phyloP scores from a whole-genome alignment of 768 basidiomycete species.

The Chalciporus pseudorubinellus region DNA sequence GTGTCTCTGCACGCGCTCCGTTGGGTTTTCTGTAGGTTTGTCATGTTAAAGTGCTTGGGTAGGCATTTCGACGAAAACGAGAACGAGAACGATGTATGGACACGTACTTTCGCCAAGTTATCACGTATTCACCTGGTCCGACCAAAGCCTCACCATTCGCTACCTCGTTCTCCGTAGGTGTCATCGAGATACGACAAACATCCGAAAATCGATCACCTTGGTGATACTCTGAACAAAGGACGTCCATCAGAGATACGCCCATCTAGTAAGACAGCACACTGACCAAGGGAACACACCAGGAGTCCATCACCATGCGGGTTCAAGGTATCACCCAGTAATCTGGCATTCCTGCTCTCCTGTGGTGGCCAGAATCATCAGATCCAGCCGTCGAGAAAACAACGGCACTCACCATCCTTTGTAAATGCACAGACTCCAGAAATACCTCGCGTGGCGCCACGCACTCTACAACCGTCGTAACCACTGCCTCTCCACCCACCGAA shows the following conservation, averaged over 20 bases:
- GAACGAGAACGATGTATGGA: not conserved
- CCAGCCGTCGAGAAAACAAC: not conserved
- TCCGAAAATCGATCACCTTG: conserved; percentile 65
- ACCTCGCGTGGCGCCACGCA: conserved; percentile 58
- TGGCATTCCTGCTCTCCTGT: conserved; percentile 45
- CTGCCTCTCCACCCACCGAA: conserved; percentile 51
- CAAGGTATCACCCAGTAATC: conserved; percentile 30
- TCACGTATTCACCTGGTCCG: conserved; percentile 56
- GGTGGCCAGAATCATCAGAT: not conserved
- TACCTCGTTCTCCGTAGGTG: conserved; percentile 39
- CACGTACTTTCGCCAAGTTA: conserved; percentile 64
- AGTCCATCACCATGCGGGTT: not conserved
- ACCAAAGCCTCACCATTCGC: conserved; percentile 34
- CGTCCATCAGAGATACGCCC: conserved; percentile 36
- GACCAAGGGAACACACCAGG: not conserved
- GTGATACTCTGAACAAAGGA: conserved; percentile 49
- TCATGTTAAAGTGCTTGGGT: not conserved
- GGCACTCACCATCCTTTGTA: conserved; percentile 47
- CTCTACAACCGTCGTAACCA: conserved; percentile 49
- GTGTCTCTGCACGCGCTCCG: conserved; percentile 47
- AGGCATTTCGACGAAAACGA: too few relatives aligned
- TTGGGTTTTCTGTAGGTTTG: conserved; percentile 25
- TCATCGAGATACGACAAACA: conserved; percentile 50
- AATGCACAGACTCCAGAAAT: conserved; percentile 46
- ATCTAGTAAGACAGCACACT: conserved; percentile 37